Percentiles rank a stretch among this genome's conserved stretches.
These are phyloP conservation scores for Hypoxylon fragiforme DNA, from an alignment of 495 filamentous ascomycete genomes.

Conservation along the genomic window DNA sequence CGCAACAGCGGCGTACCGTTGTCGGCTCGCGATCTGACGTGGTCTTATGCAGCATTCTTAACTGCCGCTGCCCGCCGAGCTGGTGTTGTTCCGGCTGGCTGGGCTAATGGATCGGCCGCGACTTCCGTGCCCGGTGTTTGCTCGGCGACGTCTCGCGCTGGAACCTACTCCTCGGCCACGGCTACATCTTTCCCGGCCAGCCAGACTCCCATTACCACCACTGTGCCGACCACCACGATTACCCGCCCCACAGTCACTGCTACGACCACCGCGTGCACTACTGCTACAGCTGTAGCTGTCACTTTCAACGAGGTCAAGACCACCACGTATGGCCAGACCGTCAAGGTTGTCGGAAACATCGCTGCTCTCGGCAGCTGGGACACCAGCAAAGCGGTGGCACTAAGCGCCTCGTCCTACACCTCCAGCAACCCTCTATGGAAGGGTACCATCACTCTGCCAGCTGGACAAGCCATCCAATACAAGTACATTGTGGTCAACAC, in stretches of 20 bases:
- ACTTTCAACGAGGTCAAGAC: constrained; percentile 61
- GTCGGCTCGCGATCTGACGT: constrained; percentile 66
- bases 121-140: constrained; percentile 60
- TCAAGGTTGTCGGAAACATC: constrained; percentile 62
- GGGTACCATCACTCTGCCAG: constrained; percentile 52
- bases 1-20: constrained; percentile 53
- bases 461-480: constrained; percentile 61
- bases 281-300: constrained; percentile 54
- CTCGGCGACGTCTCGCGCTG: constrained; percentile 52
- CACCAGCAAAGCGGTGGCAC: constrained; percentile 49
- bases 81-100: constrained; percentile 57
- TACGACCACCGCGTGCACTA: constrained; percentile 42
- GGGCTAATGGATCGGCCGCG: constrained; percentile 44
- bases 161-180: constrained; percentile 61
- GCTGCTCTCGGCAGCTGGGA: constrained; percentile 61
- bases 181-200: constrained; percentile 58
- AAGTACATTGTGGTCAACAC: constrained; percentile 66
- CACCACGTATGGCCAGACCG: constrained; percentile 60
- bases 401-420: constrained; percentile 60
- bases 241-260: constrained; percentile 42
- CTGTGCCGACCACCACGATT: constrained; percentile 34
- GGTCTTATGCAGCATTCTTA: constrained; percentile 69
- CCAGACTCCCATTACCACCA: constrained; percentile 47
- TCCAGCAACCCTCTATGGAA: constrained; percentile 60
- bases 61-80: constrained; percentile 56